Conservation (phyloP, 108 stramenopile genomes). For the Cyclotella sp. region DNA sequence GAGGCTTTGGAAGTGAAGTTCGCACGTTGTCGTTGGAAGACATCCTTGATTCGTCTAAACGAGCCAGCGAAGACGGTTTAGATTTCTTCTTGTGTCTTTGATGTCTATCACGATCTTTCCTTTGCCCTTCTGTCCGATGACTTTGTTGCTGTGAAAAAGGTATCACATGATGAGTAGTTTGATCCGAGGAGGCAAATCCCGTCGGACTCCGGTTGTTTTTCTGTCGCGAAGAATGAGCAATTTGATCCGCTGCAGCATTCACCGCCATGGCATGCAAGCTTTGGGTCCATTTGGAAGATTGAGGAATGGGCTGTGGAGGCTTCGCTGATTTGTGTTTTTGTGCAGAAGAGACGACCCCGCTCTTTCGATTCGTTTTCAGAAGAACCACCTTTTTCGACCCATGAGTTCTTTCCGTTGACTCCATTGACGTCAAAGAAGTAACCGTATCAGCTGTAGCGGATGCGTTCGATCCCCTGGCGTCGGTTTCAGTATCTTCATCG, state of each 20-base stretch:
- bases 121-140: slow-evolving; percentile 9
- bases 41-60: neutral
- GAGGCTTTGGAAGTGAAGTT: slow-evolving; percentile 3
- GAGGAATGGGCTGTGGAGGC: neutral
- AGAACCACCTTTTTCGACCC: neutral
- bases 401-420: neutral
- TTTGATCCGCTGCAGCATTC: slow-evolving; percentile 25
- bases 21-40: neutral
- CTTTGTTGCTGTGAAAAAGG: neutral
- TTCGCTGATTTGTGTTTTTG: neutral
- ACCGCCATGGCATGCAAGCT: slow-evolving; percentile 54
- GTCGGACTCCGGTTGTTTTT: neutral
- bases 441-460: neutral
- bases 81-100: neutral
- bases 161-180: neutral
- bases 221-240: slow-evolving; percentile 8
- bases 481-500: neutral
- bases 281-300: slow-evolving; percentile 62
- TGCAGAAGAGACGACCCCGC: neutral
- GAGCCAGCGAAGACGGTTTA: neutral
- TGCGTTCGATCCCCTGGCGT: neutral
- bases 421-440: neutral
- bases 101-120: slow-evolving; percentile 11
- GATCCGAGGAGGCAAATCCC: neutral
- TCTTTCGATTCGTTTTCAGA: neutral